Conservation (phyloP, 768 basidiomycete species). For the Amanita fuliginea region DNA sequence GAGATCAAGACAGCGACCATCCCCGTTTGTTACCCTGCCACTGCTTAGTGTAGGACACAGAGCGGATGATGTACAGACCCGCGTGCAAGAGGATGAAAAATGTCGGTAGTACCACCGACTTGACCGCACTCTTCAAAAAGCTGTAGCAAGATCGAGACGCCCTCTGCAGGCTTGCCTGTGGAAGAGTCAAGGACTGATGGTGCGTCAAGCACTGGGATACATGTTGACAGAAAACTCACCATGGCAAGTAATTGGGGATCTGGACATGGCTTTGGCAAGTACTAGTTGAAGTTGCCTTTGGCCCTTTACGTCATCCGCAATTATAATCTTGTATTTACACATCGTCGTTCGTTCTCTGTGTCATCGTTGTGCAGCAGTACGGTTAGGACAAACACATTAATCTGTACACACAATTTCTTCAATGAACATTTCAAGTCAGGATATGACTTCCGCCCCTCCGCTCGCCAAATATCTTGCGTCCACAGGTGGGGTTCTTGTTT, state of each 20-base stretch:
- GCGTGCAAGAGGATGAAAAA: conserved; percentile 43
- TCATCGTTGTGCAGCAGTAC: not conserved
- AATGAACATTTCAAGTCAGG: too few relatives aligned
- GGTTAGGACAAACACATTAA: not conserved
- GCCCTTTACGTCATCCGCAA: too few relatives aligned
- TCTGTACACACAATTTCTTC: too few relatives aligned
- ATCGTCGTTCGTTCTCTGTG: too few relatives aligned
- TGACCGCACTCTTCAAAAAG: conserved; percentile 23
- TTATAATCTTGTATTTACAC: too few relatives aligned
- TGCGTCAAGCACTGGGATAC: not conserved
- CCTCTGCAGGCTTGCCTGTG: conserved; percentile 68
- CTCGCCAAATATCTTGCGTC: conserved; percentile 89
- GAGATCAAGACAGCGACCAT: conserved; percentile 78
- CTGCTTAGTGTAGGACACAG: conserved; percentile 5
- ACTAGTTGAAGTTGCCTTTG: not conserved
- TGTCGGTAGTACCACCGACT: conserved; percentile 23
- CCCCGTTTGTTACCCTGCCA: conserved; percentile 59
- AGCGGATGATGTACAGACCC: conserved; percentile 35
- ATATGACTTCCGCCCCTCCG: conserved; percentile 31
- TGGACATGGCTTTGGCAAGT: conserved; percentile 27
- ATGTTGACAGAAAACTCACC: conserved; percentile 30
- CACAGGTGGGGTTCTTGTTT: conserved; percentile 42
- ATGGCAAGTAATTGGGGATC: conserved; percentile 88
- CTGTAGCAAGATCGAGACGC: conserved; percentile 56
- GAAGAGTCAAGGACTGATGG: conserved; percentile 69